Base-by-base conservation (phyloP, 2,329 filamentous ascomycete species). In the Lachnellula hyalina region DNA sequence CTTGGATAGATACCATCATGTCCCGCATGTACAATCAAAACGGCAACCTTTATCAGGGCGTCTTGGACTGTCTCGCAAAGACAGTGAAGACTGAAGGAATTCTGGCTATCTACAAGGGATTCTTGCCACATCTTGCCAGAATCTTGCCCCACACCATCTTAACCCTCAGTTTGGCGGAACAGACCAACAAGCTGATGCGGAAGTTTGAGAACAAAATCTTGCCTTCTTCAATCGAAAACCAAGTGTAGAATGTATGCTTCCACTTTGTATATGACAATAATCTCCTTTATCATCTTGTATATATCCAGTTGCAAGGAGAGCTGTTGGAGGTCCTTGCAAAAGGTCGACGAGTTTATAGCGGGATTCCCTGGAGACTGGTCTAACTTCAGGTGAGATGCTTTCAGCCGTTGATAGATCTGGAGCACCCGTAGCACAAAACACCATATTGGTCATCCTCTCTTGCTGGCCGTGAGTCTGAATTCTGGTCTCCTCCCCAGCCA, bases 11-110 rank as follows among this genome's bases (percentile, higher is more conserved):
- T 72, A 99, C 94, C 5, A 89, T 99, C 74, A 99, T 99, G 94
- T 94, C 90, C 59, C 87, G 94, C 60, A 86, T 99, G 78, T 99
- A 99, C 79, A 99, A 99, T 77, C 94, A 99, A 72, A 96, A 92
- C 59, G 94, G 94, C 51, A 96, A 96, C 70, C 80, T 99, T n/a
- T 99, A 99, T 78, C 86, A 82, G 63, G 89, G 92, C 55, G 90
- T 95, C 4, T 89, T 96, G 60, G 94, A 99, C 74, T 99, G 94
- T 71, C 74, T 97, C 57, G 83, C 82, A 70, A 92, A 96, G 75
- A 99, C 94, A 0, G 80, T 99, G 58, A 87, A 86, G 70, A 96
- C 90, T 0, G 94, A 99, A 71, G 94, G 94, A 21, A 66, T 96
- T 51, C 75, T 97, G 47, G 94, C 94, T 58, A 89, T 99, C 55